Percentiles rank a stretch among this genome's conserved stretches.
phyloP scores from a whole-genome alignment of 164 flowering plant species.

The Stephania yunnanensis region DNA sequence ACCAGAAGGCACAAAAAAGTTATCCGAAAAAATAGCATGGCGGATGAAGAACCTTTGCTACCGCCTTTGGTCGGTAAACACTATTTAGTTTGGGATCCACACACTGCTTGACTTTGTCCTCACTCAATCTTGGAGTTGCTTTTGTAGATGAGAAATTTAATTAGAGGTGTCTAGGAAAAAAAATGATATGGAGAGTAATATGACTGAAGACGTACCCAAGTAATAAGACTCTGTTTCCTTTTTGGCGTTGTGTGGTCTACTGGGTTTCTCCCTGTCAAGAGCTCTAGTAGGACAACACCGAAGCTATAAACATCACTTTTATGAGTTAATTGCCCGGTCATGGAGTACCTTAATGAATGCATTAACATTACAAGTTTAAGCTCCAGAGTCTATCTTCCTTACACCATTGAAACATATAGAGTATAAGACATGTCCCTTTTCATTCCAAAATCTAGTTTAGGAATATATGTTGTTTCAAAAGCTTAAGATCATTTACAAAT shows the following conservation, averaged over 20 bases:
- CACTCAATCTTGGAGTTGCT: slow-evolving; percentile 52
- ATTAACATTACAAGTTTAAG: neutral
- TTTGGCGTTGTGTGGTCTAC: slow-evolving; percentile 72
- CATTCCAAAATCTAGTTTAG: too few relatives aligned
- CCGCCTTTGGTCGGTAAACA: slow-evolving; percentile 41
- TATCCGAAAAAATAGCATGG: neutral
- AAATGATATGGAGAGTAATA: slow-evolving; percentile 29
- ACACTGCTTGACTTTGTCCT: slow-evolving; percentile 45
- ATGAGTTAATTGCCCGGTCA: slow-evolving; percentile 94
- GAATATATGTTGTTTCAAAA: neutral
- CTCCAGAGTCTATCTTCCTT: neutral
- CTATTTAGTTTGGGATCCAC: slow-evolving; percentile 42
- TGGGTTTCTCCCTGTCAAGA: slow-evolving; percentile 91
- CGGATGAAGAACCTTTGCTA: slow-evolving; percentile 32
- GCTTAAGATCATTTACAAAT: neutral
- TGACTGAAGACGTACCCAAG: slow-evolving; percentile 41
- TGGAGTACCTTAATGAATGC: slow-evolving; percentile 65
- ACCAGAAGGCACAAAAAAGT: neutral
- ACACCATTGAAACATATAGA: neutral
- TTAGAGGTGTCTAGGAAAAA: neutral
- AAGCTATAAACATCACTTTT: slow-evolving; percentile 97
- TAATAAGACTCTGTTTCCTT: slow-evolving; percentile 52
- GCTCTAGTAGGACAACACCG: slow-evolving; percentile 94
- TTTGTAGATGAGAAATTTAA: slow-evolving; percentile 3
- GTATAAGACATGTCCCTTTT: neutral